Percentiles rank a stretch among this genome's conserved stretches.
Conservation (phyloP, 1,139 yeast genomes). For the Lipomyces yarrowii region DNA sequence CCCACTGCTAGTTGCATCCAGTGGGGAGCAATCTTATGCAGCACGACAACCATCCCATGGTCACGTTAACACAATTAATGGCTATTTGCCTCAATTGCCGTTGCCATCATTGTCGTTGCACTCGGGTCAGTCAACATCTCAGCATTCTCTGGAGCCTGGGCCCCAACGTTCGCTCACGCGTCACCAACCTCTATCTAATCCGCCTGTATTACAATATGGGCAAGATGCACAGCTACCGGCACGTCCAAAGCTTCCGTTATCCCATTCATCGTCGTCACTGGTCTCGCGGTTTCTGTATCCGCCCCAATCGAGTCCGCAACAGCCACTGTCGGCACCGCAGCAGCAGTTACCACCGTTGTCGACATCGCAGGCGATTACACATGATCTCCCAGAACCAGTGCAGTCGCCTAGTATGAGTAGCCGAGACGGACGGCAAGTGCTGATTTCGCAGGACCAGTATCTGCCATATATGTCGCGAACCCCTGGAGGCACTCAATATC, state of each 20-base stretch:
- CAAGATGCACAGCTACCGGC: background rate
- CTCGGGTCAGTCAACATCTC: background rate
- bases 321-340: background rate
- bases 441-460: background rate
- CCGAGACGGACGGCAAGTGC: background rate
- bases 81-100: background rate
- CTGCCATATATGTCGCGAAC: background rate
- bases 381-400: background rate
- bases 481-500: background rate
- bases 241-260: conserved; percentile 7
- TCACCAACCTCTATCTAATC: background rate
- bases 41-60: background rate
- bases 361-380: background rate
- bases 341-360: background rate
- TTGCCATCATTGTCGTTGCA: background rate
- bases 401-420: background rate
- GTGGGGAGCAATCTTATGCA: background rate
- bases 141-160: background rate
- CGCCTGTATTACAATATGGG: background rate
- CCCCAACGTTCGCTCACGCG: background rate
- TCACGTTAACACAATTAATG: background rate
- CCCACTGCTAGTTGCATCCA: background rate
- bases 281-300: conserved; percentile 10
- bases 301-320: conserved; percentile 7
- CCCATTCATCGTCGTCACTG: conserved; percentile 5